A percentile compares a stretch with the other conserved stretches of the same genome.
Evolutionary conservation across 192 early-diverging fungal genomes (phyloP).

Genomic region (Ambispora gerdemannii): DNA sequence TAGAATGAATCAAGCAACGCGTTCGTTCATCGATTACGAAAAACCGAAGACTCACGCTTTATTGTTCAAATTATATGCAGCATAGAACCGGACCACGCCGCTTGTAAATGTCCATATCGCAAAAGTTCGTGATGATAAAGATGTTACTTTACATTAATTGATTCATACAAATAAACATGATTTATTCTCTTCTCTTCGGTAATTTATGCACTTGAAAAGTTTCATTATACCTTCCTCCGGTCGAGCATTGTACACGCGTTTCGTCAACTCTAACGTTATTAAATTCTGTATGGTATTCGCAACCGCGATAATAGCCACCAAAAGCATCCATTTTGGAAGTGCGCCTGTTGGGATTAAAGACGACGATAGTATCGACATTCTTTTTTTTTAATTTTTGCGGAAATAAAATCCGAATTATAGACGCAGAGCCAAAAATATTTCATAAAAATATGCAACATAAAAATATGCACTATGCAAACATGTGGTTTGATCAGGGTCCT

Average conservation of each 20-base stretch:
- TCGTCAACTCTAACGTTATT: constrained; percentile 69
- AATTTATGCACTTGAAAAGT: neutral
- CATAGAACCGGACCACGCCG: constrained; percentile 77
- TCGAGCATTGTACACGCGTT: constrained; percentile 68
- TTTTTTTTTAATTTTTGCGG: too few species aligned
- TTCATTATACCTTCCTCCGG: constrained; percentile 54
- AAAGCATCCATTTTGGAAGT: constrained; percentile 69
- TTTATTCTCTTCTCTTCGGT: neutral
- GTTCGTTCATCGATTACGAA: too few species aligned
- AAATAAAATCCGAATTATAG: too few species aligned
- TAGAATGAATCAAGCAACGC: too few species aligned
- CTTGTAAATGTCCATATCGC: constrained; percentile 86
- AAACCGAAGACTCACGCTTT: constrained; percentile 49
- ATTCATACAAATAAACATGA: neutral
- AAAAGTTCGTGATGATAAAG: constrained; percentile 77
- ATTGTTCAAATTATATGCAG: constrained; percentile 79
- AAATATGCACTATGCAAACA: too few species aligned
- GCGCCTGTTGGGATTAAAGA: constrained; percentile 52
- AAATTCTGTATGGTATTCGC: constrained; percentile 88
- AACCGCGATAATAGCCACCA: constrained; percentile 70
- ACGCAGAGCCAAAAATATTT: too few species aligned
- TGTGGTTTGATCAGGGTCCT: too few species aligned
- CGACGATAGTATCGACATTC: too few species aligned
- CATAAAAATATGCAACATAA: too few species aligned
- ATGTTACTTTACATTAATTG: constrained; percentile 60